Evolutionary conservation across 805 yeast species (phyloP).

Genomic region (Dipodascus albidus): DNA sequence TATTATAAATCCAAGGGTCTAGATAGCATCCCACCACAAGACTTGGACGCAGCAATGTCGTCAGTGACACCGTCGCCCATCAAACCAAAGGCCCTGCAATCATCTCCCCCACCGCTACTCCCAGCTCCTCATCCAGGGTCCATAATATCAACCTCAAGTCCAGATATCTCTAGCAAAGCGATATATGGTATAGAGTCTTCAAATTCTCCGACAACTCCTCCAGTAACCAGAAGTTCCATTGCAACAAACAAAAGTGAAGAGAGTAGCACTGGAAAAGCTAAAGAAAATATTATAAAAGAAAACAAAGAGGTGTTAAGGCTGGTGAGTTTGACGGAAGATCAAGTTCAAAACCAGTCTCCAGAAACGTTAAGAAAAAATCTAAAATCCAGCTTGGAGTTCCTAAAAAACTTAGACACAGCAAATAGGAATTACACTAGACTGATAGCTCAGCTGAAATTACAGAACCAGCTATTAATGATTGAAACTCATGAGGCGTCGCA

Average conservation of each 20-base stretch:
- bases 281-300: no score
- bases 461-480: slow-evolving; percentile 31
- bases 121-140: not conserved
- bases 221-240: no score
- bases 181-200: not conserved
- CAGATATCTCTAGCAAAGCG: not conserved
- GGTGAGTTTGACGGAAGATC: not conserved
- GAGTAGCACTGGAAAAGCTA: no score
- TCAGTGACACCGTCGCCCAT: not conserved
- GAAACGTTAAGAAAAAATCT: not conserved
- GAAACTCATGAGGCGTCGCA: slow-evolving; percentile 34
- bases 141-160: not conserved
- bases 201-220: not conserved
- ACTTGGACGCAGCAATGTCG: not conserved
- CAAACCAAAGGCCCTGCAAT: not conserved
- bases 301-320: not conserved
- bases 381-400: not conserved
- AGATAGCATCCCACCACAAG: not conserved
- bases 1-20: not conserved
- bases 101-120: not conserved
- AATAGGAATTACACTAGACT: not conserved
- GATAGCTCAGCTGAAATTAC: slow-evolving; percentile 20
- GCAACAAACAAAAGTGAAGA: no score
- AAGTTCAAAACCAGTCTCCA: not conserved
- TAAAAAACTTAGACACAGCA: not conserved